phyloP scores from a whole-genome alignment of 441 rosid species.

The Capsella rubella region DNA sequence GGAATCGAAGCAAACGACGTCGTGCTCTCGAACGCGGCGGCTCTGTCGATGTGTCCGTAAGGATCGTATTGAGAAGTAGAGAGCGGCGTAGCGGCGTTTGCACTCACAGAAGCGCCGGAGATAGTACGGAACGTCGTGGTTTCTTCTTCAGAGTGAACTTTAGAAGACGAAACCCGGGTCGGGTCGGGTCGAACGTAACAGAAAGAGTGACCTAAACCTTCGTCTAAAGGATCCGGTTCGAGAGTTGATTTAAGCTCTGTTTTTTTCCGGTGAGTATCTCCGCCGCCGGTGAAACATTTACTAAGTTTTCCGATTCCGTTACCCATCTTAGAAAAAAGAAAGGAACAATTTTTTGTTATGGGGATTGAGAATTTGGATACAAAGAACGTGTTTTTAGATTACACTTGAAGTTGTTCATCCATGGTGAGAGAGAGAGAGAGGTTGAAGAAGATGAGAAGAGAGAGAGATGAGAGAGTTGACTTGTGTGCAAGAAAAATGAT shows the following conservation, averaged over 20 bases:
- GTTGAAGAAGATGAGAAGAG: constrained; percentile 48
- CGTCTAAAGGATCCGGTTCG: constrained; percentile 50
- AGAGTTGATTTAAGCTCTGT: constrained; percentile 44
- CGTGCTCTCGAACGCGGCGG: constrained; percentile 73
- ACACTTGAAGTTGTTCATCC: constrained; percentile 39
- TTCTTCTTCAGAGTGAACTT: constrained; percentile 61
- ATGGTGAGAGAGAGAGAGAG: constrained; percentile 41
- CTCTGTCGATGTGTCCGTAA: constrained; percentile 56
- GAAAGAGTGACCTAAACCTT: constrained; percentile 71
- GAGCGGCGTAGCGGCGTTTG: constrained; percentile 67
- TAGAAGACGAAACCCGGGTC: constrained; percentile 50
- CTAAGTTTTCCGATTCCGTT: constrained; percentile 56
- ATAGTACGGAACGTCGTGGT: constrained; percentile 65
- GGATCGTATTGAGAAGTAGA: constrained; percentile 61
- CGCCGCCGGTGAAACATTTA: constrained; percentile 55
- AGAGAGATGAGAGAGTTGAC: constrained; percentile 69
- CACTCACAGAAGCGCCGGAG: constrained; percentile 82
- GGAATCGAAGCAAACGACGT: constrained; percentile 68
- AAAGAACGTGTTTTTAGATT: constrained; percentile 25
- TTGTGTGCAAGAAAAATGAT: constrained; percentile 43
- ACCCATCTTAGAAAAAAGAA: constrained; percentile 50
- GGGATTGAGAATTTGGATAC: constrained; percentile 4
- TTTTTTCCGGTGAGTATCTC: constrained; percentile 48
- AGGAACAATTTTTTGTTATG: neutral
- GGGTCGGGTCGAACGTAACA: constrained; percentile 72